These are phyloP conservation scores for Suillus discolor DNA, from an alignment of 768 basidiomycete genomes.

Conservation along the genomic window DNA sequence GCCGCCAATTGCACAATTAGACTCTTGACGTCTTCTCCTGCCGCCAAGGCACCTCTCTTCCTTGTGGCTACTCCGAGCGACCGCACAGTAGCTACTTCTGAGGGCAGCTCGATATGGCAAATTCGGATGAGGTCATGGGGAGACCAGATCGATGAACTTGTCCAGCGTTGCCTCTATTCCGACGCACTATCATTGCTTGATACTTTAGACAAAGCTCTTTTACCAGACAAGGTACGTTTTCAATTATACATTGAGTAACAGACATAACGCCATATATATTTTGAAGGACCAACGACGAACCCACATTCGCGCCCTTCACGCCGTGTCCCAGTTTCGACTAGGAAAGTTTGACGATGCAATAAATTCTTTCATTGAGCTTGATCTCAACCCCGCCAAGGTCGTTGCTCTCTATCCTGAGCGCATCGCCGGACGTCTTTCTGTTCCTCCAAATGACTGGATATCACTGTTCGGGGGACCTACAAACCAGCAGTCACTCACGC, in stretches of 20 bases:
- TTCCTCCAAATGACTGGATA: conserved; percentile 75
- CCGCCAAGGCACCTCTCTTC: conserved; percentile 56
- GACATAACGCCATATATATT: conserved; percentile 10
- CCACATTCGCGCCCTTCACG: conserved; percentile 71
- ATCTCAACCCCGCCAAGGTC: conserved; percentile 93
- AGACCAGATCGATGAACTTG: conserved; percentile 84
- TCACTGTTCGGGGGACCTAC: conserved; percentile 79
- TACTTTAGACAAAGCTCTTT: conserved; percentile 55
- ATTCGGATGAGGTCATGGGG: conserved; percentile 73
- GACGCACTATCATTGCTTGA: conserved; percentile 84
- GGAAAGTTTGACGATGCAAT: conserved; percentile 78
- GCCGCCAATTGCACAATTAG: conserved; percentile 56
- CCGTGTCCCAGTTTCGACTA: conserved; percentile 73
- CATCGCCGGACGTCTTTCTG: conserved; percentile 77
- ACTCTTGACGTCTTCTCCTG: conserved; percentile 60
- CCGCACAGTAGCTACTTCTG: conserved; percentile 57
- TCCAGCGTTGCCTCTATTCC: conserved; percentile 63
- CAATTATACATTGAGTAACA: conserved; percentile 2
- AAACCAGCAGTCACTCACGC: conserved; percentile 21
- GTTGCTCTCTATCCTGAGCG: conserved; percentile 84
- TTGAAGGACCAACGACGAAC: conserved; percentile 55
- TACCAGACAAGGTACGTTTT: conserved; percentile 67
- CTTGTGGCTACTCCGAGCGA: conserved; percentile 78
- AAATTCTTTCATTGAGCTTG: conserved; percentile 83
- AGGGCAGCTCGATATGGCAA: conserved; percentile 82